Base-by-base conservation (phyloP, 2,329 filamentous ascomycete genomes). In the Dactylellina sp. region DNA sequence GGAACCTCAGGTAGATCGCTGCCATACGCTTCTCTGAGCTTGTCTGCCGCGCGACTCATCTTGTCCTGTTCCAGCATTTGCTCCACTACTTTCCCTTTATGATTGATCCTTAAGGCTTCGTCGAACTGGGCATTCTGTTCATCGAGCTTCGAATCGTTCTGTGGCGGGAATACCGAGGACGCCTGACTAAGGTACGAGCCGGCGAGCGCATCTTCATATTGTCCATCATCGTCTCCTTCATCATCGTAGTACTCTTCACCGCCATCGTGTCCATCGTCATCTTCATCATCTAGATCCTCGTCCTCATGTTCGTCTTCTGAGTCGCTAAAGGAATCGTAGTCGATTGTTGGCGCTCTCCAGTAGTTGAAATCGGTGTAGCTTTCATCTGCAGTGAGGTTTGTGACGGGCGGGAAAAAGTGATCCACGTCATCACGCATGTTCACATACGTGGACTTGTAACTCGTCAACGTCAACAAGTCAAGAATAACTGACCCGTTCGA, bases 311-410 rank as follows among this genome's bases (percentile, higher is more conserved):
- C 81, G 46, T 83, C 84, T 2, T 82, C 83, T 76, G 86, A 85
- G 32, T 85, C 88, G 75, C 95, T 93, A 78, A 98, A 98, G 61
- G 97, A 91, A 44, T 93, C 91, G 24, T 97, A 82, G 56, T 96
- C 92, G 14, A 94, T 85, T 1, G 93, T 92, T 52, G 86, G 86
- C 75, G 96, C 91, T 75, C 96, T 87, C 95, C 95, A 99, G 82
- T 96, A 99, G 66, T 89, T 94, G 82, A 99, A 99, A 80, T 99
- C 95, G 0, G 95, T 99, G 79, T 91, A 99, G 66, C 96, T 91
- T 80, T 98, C 95, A 11, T 93, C 94, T 18, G 93, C 94, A 47
- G 91, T 91, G 28, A 99, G 85, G 24, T 93, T 89, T 76, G 89
- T 92, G 11, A 96, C 89, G 1, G 96, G 92, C 5, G 95, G 95